A percentile compares a stretch with the other conserved stretches of the same genome.
Conservation (phyloP, 495 filamentous ascomycete species). For the Penicillium coffeae region DNA sequence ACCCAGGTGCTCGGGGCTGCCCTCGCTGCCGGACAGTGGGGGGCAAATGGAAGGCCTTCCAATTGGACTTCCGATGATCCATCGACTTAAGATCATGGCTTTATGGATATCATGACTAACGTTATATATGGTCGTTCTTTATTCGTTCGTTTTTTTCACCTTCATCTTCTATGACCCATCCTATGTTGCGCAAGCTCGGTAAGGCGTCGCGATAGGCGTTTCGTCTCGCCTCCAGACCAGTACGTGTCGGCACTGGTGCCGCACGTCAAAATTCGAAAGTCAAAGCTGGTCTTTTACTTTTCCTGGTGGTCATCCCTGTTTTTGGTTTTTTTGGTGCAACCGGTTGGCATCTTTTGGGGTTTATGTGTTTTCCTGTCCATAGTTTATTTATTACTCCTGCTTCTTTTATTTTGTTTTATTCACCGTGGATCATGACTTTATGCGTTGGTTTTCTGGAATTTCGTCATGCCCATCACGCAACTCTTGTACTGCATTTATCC, state of each 20-base stretch:
- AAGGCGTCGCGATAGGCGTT: conserved; percentile 5
- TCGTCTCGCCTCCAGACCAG: background rate
- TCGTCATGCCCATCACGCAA: background rate
- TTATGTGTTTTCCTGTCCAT: conserved; percentile 2
- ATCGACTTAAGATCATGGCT: conserved; percentile 13
- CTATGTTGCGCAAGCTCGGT: background rate
- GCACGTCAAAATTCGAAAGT: conserved; percentile 13
- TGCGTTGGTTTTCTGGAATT: conserved; percentile 1
- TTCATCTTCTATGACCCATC: conserved; percentile 3
- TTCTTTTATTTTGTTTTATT: background rate
- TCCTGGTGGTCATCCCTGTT: conserved; percentile 11
- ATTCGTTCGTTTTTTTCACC: conserved; percentile 10
- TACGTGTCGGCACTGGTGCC: conserved; percentile 18
- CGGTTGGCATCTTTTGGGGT: conserved; percentile 17
- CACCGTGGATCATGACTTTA: conserved; percentile 12
- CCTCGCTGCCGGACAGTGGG: conserved; percentile 48
- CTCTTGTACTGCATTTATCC: background rate
- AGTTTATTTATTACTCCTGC: conserved; percentile 8
- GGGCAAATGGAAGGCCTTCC: conserved; percentile 53
- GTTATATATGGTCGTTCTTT: conserved; percentile 23
- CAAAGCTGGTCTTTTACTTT: conserved; percentile 26
- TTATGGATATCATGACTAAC: conserved; percentile 43
- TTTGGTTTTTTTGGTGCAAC: conserved; percentile 5
- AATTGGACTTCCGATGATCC: conserved; percentile 49
- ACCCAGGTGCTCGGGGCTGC: conserved; percentile 43